Conservation (phyloP, 768 basidiomycete genomes). For the Filobasidium floriforme region DNA sequence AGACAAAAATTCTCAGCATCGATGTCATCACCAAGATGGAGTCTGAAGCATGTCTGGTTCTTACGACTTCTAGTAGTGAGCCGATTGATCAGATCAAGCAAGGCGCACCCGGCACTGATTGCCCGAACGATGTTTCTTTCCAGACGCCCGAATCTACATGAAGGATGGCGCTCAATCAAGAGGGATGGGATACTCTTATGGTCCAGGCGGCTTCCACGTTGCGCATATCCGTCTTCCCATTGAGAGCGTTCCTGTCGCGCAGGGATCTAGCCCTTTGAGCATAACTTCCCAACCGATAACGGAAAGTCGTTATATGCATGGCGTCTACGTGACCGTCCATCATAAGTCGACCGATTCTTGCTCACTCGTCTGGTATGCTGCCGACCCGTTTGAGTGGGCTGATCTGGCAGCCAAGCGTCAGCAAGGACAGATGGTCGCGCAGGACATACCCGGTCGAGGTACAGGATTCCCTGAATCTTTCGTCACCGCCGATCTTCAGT, state of each 20-base stretch:
- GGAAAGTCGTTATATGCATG: not conserved
- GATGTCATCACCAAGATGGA: conserved; percentile 30
- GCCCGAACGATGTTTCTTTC: not conserved
- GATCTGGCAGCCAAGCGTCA: not conserved
- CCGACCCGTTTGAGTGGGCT: conserved; percentile 6
- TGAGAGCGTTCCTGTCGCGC: not conserved
- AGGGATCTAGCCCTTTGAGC: not conserved
- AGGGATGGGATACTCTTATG: conserved; percentile 3
- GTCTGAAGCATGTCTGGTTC: conserved; percentile 61
- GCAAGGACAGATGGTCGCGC: conserved; percentile 6
- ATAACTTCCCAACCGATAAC: not conserved
- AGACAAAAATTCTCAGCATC: conserved; percentile 22
- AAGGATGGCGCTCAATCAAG: conserved; percentile 1
- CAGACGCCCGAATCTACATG: conserved; percentile 3
- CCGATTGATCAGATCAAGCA: not conserved
- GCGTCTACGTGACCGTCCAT: not conserved
- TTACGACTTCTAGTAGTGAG: conserved; percentile 60
- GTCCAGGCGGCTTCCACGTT: conserved; percentile 1
- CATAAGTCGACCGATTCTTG: not conserved
- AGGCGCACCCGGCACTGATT: not conserved
- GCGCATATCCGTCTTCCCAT: conserved; percentile 1
- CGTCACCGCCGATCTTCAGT: not conserved
- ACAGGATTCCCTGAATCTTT: not conserved
- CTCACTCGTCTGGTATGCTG: conserved; percentile 3
- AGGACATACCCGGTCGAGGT: not conserved